These are phyloP conservation scores for Teratosphaeria nubilosa DNA, from an alignment of 2,329 filamentous ascomycete genomes.

Conservation along the genomic window DNA sequence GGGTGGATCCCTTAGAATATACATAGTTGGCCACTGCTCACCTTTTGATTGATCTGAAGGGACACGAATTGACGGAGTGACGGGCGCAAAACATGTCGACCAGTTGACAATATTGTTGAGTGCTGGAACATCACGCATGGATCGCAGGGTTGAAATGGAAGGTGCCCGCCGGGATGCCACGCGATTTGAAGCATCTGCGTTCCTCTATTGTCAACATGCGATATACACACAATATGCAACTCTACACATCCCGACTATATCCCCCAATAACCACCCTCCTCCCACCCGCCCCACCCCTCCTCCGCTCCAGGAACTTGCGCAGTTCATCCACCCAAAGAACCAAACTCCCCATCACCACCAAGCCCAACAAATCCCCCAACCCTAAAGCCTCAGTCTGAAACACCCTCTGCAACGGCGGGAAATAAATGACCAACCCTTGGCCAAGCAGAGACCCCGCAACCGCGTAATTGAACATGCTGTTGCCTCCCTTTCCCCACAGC, in stretches of 20 bases:
- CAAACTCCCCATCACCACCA: conserved; percentile 68
- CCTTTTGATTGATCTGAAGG: no score
- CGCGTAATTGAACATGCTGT: conserved; percentile 94
- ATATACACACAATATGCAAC: conserved; percentile 1
- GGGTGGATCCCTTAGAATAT: no score
- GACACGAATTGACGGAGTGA: no score
- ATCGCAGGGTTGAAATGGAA: no score
- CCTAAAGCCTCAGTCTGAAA: conserved; percentile 89
- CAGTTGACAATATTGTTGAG: no score
- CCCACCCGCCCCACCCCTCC: conserved; percentile 25
- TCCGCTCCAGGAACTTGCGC: conserved; percentile 61
- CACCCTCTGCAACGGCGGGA: conserved; percentile 83
- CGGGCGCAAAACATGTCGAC: no score
- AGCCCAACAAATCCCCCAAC: conserved; percentile 60
- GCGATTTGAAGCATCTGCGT: no score
- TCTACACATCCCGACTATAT: conserved; percentile 17
- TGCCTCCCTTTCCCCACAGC: conserved; percentile 61
- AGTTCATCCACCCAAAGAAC: conserved; percentile 94
- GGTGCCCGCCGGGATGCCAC: no score
- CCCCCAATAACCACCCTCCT: conserved; percentile 1
- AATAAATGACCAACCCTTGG: conserved; percentile 85
- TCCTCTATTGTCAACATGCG: no score
- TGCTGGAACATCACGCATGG: no score
- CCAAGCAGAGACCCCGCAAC: conserved; percentile 76
- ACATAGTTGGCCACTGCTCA: no score